Evolutionary conservation across 2,329 filamentous ascomycete species (phyloP), one percentile per base, ranked within the genome.

Genomic region (Pestalotiopsis sp.): DNA sequence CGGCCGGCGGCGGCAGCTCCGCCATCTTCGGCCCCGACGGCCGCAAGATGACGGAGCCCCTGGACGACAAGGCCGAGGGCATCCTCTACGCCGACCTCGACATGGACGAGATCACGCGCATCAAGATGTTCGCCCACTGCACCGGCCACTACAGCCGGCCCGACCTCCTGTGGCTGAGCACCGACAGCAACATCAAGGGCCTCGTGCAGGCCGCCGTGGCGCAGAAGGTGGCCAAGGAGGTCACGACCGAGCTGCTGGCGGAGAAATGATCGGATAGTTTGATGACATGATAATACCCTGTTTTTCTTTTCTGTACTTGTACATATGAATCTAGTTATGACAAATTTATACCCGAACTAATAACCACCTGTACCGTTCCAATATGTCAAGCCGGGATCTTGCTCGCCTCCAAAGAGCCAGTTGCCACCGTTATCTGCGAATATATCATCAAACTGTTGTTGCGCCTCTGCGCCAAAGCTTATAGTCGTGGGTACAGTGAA

Each of bases 11-110:
- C 7, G 86, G 87, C 0, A 79, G 77, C 49, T 82, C 82, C 1
- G 83, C 82, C 3, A 76, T 88, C 14, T 82, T 84, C 67, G 86
- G 82, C 0, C 86, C 86, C 0, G 86, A 88, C 73, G 86, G 86
- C 0, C 74, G 85, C 3, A 74, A 79, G 4, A 62, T 88, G 67
- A 82, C 81, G 0, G 74, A 80, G 23, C 71, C 77, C 0, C 66
- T 83, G 5, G 71, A 76, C 13, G 77, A 76, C 1, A 77, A 81
- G 36, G 70, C 75, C 4, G 78, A 77, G 1, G 80, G 82, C 0
- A 80, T 88, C 25, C 71, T 87, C 12, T 83, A 83, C 71, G 84
- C 82, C 0, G 83, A 88, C 64, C 66, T 88, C 56, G 80, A 86
- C 38, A 72, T 87, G 39, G 78, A 79, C 62, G 75, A 79, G 52